phyloP scores from a whole-genome alignment of 805 yeast species.

The Starmerella floris region DNA sequence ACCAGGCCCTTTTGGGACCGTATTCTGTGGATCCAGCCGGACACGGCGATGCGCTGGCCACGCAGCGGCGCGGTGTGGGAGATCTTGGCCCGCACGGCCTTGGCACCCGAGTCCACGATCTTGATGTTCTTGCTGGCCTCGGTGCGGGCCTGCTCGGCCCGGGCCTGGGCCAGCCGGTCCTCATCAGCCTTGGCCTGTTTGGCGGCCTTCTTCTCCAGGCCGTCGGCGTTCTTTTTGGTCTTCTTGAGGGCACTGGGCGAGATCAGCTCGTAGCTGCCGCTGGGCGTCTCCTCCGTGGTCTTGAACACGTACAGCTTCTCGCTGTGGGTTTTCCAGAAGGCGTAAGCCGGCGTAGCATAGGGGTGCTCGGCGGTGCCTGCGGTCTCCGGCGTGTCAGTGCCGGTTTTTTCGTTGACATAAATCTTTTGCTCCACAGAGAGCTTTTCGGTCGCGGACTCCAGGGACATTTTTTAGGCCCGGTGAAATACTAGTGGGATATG shows the following conservation, averaged over 20 bases:
- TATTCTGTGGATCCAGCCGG: conserved; percentile 95
- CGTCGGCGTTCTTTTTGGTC: conserved; percentile 92
- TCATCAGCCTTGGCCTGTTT: conserved; percentile 44
- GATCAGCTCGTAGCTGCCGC: conserved; percentile 54
- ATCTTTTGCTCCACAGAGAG: conserved; percentile 15
- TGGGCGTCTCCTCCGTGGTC: conserved; percentile 32
- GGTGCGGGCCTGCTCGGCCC: conserved; percentile 58
- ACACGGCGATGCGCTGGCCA: conserved; percentile 59
- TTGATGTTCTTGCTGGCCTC: conserved; percentile 68
- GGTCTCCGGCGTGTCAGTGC: conserved; percentile 35
- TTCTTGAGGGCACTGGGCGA: conserved; percentile 85
- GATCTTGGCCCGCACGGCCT: conserved; percentile 62
- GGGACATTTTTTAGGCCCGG: conserved; percentile 13
- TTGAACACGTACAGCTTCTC: conserved; percentile 43
- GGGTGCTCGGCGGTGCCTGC: conserved; percentile 59
- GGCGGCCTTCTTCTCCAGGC: conserved; percentile 67
- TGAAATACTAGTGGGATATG: too few relatives aligned
- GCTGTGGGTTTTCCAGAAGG: conserved; percentile 36
- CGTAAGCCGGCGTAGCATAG: conserved; percentile 72
- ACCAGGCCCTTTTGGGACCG: conserved; percentile 86
- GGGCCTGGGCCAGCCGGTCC: conserved; percentile 39
- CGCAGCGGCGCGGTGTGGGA: conserved; percentile 39
- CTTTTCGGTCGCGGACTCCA: conserved; percentile 16
- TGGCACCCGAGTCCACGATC: conserved; percentile 58
- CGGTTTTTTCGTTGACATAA: conserved; percentile 53